Percentiles rank a stretch among this genome's conserved stretches.
phyloP scores from a whole-genome alignment of 441 rosid genomes.

The Adansonia madagascariensis region DNA sequence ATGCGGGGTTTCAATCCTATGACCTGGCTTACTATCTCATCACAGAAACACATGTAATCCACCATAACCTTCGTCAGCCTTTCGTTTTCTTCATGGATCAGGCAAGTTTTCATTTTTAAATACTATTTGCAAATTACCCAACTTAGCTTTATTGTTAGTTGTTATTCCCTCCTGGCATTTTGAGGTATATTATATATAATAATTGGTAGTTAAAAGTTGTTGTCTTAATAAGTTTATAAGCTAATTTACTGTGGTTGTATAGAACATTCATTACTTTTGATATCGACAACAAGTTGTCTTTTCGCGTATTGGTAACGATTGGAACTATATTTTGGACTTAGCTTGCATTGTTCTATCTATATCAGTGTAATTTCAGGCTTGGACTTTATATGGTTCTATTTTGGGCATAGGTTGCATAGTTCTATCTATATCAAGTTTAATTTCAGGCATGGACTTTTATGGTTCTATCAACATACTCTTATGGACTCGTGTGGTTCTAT shows the following conservation, averaged over 20 bases:
- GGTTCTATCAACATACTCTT: too few relatives aligned
- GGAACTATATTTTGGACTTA: not conserved
- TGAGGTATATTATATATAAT: not conserved
- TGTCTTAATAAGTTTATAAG: not conserved
- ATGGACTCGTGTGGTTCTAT: not conserved
- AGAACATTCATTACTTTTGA: not conserved
- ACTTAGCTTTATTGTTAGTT: not conserved
- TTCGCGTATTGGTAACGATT: not conserved
- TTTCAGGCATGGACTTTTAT: not conserved
- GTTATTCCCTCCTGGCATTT: not conserved
- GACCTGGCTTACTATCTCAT: constrained; percentile 58
- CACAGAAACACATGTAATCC: constrained; percentile 54
- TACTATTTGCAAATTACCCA: not conserved
- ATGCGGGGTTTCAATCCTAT: constrained; percentile 75
- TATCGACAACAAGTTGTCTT: not conserved
- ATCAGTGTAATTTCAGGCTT: not conserved
- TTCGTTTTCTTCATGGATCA: constrained; percentile 91
- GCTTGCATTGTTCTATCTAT: not conserved
- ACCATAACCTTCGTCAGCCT: constrained; percentile 48
- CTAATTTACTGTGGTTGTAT: not conserved
- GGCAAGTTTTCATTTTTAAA: constrained; percentile 39
- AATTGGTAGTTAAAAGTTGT: not conserved
- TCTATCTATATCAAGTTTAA: not conserved
- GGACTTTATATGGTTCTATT: too few relatives aligned
- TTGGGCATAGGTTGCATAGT: not conserved